These are phyloP conservation scores for Cladosporium sp. DNA, from an alignment of 2,329 filamentous ascomycete genomes.

Conservation along the genomic window DNA sequence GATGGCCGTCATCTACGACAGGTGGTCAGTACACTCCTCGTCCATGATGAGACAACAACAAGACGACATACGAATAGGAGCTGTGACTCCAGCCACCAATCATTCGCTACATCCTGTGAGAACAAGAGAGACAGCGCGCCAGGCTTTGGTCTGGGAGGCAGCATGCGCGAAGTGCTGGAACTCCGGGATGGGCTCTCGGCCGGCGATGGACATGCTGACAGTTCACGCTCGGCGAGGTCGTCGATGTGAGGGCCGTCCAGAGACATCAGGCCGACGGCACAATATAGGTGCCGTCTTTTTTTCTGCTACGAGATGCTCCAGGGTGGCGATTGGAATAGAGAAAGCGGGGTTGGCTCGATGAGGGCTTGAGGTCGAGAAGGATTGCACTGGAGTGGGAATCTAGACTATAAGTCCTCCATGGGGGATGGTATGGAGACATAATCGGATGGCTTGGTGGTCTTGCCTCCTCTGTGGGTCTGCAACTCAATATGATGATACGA, in stretches of 20 bases:
- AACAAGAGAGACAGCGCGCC: conserved; percentile 13
- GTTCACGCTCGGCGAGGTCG: not conserved
- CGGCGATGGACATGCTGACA: not conserved
- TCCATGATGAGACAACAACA: not conserved
- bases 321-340: too few species aligned
- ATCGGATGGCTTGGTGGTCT: too few species aligned
- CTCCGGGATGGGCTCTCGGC: not conserved
- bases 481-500: too few species aligned
- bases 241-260: not conserved
- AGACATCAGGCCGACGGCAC: not conserved
- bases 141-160: not conserved
- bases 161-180: not conserved
- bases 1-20: conserved; percentile 18
- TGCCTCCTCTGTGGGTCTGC: too few species aligned
- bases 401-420: too few species aligned
- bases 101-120: conserved; percentile 22
- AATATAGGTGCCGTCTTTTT: not conserved
- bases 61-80: conserved; percentile 16
- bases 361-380: too few species aligned
- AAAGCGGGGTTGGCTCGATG: too few species aligned
- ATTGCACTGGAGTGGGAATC: too few species aligned
- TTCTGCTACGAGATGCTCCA: too few species aligned
- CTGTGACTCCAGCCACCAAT: conserved; percentile 21
- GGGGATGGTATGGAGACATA: too few species aligned
- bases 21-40: not conserved